Conservation (phyloP, 2,329 filamentous ascomycete species). For the Lasiodiplodia sp. region DNA sequence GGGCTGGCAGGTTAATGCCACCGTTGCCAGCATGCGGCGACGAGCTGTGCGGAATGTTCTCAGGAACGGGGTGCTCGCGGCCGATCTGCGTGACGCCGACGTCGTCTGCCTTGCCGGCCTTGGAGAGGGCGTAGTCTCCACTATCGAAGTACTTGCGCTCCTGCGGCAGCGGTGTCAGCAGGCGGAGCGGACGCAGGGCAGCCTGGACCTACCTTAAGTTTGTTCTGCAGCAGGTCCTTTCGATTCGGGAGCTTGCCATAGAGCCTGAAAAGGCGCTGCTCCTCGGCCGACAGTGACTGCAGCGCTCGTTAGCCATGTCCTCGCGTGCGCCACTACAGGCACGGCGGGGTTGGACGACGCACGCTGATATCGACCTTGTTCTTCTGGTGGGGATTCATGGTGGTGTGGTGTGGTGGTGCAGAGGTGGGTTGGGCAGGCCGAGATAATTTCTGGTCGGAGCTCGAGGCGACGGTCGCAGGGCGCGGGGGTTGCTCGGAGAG, state of each 20-base stretch:
- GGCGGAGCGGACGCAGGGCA: neutral
- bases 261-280: constrained; percentile 94
- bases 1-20: constrained; percentile 23
- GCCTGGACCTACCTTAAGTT: constrained; percentile 72
- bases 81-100: constrained; percentile 93
- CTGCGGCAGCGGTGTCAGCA: constrained; percentile 44
- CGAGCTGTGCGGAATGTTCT: constrained; percentile 91
- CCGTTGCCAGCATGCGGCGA: constrained; percentile 60
- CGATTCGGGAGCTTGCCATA: constrained; percentile 98
- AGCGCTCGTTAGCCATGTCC: constrained; percentile 8
- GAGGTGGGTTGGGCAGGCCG: neutral
- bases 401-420: constrained; percentile 33
- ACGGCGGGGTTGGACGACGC: constrained; percentile 52
- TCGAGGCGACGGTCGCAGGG: constrained; percentile 10
- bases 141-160: constrained; percentile 98
- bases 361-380: constrained; percentile 98
- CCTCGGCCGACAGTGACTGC: constrained; percentile 89
- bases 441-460: constrained; percentile 10
- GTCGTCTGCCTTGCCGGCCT: constrained; percentile 94
- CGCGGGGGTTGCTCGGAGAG: constrained; percentile 11
- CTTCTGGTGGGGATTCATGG: constrained; percentile 96
- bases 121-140: constrained; percentile 94
- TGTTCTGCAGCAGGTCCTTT: constrained; percentile 96
- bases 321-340: neutral
- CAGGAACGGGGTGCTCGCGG: constrained; percentile 90